Evolutionary conservation across 495 filamentous ascomycete species (phyloP), one percentile per base, ranked within the genome.

Genomic region (Talaromyces wortmannii): DNA sequence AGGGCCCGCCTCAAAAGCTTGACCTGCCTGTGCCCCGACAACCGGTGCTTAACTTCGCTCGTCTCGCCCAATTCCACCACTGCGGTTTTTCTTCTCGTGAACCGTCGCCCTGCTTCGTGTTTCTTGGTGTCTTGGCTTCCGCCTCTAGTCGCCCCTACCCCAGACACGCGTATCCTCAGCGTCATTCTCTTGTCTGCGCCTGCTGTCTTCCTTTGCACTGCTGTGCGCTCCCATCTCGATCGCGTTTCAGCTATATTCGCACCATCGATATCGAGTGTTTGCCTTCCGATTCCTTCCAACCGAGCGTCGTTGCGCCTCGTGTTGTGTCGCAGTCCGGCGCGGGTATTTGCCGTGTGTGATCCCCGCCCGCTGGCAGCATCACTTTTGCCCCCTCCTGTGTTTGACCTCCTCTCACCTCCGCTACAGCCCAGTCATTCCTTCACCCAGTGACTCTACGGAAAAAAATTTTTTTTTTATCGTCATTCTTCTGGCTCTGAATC

Each of bases 401-500:
- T 23, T 23, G 23, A 23, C 23, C 2, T 23, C 23, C 23, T 23
- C 23, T 23, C 23, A 23, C 23, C 23, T 23, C 23, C 23, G 36
- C 36, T 10, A 13, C 13, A 40, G 36, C 13, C 36, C 36, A 10
- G 36, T 13, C 36, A 40, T 40, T 40, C 36, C 36, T 8, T 40
- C 36, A 40, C 36, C 8, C 8, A 40, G 36, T 5, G 13, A 13
- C 5, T 13, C 13, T 13, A 40, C 36, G 8, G 36, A 23, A 23
- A 23, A 23, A n/a, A n/a, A n/a, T n/a, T 23, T 23, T 2, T 23
- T 23, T 23, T 23, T 23, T 23, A 23, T 23, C 23, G 23, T 4
- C 23, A 23, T 23, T 4, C 45, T 43, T 42, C 55, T 23, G 45
- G 33, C 50, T 32, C 45, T 55, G 46, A 45, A 55, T 53, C 52